A percentile compares a stretch with the other conserved stretches of the same genome.
Conservation (phyloP, 2,329 filamentous ascomycete genomes). For the Fusarium napiforme region DNA sequence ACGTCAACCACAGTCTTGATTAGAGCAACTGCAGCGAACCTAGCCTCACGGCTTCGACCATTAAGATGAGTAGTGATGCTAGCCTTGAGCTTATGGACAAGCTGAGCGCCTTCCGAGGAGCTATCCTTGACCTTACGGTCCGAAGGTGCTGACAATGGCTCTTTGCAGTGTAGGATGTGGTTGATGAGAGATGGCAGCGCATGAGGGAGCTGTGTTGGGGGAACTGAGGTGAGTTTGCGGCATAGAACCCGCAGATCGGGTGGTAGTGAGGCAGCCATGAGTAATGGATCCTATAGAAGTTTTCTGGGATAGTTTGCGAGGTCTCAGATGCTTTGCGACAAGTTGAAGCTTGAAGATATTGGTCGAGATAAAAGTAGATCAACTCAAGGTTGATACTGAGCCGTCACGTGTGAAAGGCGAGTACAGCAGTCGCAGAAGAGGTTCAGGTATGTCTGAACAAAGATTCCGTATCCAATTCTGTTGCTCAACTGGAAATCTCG, state of each 20-base stretch:
- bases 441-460: no score
- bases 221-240: conserved; percentile 76
- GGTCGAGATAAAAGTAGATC: conserved; percentile 2
- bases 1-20: conserved; percentile 85
- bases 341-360: conserved; percentile 7
- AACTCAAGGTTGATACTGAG: conserved; percentile 15
- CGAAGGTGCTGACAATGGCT: conserved; percentile 71
- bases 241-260: conserved; percentile 73
- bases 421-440: background rate
- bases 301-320: background rate
- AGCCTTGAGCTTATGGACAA: conserved; percentile 84
- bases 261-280: conserved; percentile 54
- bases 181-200: conserved; percentile 76
- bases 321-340: conserved; percentile 29
- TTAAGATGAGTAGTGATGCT: conserved; percentile 81
- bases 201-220: conserved; percentile 77
- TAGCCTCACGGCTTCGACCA: conserved; percentile 77
- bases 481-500: background rate
- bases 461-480: background rate
- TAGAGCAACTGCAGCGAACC: conserved; percentile 81
- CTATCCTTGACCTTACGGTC: conserved; percentile 70
- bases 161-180: conserved; percentile 67
- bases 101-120: conserved; percentile 71
- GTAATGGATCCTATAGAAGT: background rate
- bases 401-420: background rate